Base-by-base conservation (phyloP, 148 eudicot species). In the Selenicereus undatus region DNA sequence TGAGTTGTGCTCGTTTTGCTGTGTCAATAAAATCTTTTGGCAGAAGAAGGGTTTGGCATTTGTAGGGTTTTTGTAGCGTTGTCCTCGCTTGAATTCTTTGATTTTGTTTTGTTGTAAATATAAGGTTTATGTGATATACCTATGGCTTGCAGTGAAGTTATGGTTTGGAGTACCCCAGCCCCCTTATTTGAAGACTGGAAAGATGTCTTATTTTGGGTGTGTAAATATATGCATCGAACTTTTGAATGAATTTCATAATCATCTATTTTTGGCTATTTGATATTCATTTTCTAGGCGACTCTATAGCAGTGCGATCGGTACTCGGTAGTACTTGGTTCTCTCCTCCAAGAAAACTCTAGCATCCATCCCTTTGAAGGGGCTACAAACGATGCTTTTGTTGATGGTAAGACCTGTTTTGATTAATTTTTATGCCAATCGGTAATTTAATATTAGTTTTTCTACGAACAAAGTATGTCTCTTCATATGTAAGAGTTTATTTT, bases 1-100 rank as follows among this genome's bases (percentile, higher is more conserved):
- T 32, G 73, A 73, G 85, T 73, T 80, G 56, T 77, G 78, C 50
- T 73, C 75, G 35, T 56, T 36, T 73, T 73, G 71, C 39, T 78
- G 82, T 68, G 75, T 73, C 27, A 45, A 5, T 75, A n/a, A 58
- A 20, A 62, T 26, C 5, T 35, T 56, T 74, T 74, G 42, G 62
- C 18, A 7, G 74, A 35, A 24, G 65, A 50, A 75, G 60, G 20
- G 43, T 17, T 17, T 75, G 60, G 76, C n/a, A 12, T 35, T 35
- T 29, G 11, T 70, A 83, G 75, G 56, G n/a, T 16, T 58, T 78
- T 51, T 60, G 51, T 74, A 48, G 68, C 50, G 71, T 29, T 50
- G 36, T 21, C 27, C n/a, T n/a, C 32, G 27, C 70, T 60, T 75
- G 20, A 58, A 58, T 76, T 76, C 65, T 76, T 56, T 29, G 1